Base-by-base conservation (phyloP, 2,329 filamentous ascomycete species). In the Nemania diffusa region DNA sequence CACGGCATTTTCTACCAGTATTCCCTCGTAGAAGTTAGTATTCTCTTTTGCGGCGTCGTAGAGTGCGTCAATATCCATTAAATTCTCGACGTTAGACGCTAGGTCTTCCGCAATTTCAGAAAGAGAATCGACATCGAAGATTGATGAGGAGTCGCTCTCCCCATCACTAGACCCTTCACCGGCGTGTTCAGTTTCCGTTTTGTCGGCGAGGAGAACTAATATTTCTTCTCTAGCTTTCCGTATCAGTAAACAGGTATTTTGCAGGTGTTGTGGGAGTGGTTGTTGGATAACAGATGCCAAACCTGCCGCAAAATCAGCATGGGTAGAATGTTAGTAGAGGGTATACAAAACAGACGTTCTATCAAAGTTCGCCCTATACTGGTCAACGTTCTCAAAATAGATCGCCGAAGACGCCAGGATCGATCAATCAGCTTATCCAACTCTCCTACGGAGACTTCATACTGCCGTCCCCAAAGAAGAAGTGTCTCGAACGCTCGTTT, bases 401-500 rank as follows among this genome's bases (percentile, higher is more conserved):
- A 61, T 26, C 46, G 46, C 15, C 48, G 29, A 15, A 61, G 57
- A 15, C 57, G 57, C 57, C 57, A 61, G 13, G 57, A 61, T 42
- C 6, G 13, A 29, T 61, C 57, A 3, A 61, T 51, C 22, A 61
- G 42, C 37, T 3, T 53, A 61, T 61, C 46, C 29, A 61, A 32
- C 29, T 61, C 57, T 42, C 57, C 46, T 17, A 6, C 11, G 3
- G 46, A 51, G 17, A 61, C 57, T 29, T 22, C 29, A 42, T 61
- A 61, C 24, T 61, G 57, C 46, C 42, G 46, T 53, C 57, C 57
- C 57, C 57, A 61, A 42, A 61, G 48, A 20, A 53, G 5, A 26
- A 61, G 57, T 29, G 57, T 61, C n/a, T 61, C 57, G 5, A 61
- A 42, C 46, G 57, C 57, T 61, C 57, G 46, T 32, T 61, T 61